These are phyloP conservation scores for Candolleomyces efflorescens DNA, from an alignment of 768 basidiomycete species.

Conservation along the genomic window DNA sequence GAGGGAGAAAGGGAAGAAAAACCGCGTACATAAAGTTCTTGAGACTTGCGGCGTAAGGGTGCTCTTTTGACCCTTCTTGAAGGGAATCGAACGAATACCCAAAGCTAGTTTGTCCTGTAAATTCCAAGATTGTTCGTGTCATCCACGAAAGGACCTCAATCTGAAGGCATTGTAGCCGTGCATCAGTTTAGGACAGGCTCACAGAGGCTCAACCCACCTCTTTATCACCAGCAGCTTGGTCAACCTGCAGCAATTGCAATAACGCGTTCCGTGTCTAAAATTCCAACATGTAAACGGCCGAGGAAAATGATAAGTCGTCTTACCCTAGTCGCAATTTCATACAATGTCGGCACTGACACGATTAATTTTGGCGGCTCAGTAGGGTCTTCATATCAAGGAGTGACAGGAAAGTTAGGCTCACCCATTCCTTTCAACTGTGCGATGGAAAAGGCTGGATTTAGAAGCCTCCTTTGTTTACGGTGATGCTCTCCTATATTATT, in stretches of 20 bases:
- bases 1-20: background rate
- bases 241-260: constrained; percentile 15
- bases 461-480: constrained; percentile 33
- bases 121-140: constrained; percentile 7
- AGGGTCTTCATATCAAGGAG: background rate
- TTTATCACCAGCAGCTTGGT: constrained; percentile 19
- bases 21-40: constrained; percentile 26
- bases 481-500: constrained; percentile 45
- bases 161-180: background rate
- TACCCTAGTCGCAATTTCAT: constrained; percentile 27
- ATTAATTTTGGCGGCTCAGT: background rate
- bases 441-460: constrained; percentile 35
- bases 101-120: constrained; percentile 7
- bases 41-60: constrained; percentile 26
- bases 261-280: background rate
- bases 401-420: constrained; percentile 8
- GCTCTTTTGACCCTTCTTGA: background rate
- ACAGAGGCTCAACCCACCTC: background rate
- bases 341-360: constrained; percentile 33
- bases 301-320: no score
- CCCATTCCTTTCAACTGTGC: constrained; percentile 33
- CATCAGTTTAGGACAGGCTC: background rate
- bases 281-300: no score
- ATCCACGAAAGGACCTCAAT: constrained; percentile 6
- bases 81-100: constrained; percentile 8